phyloP scores from a whole-genome alignment of 139 green algal genomes.

The Chlamydomonas eustigma region DNA sequence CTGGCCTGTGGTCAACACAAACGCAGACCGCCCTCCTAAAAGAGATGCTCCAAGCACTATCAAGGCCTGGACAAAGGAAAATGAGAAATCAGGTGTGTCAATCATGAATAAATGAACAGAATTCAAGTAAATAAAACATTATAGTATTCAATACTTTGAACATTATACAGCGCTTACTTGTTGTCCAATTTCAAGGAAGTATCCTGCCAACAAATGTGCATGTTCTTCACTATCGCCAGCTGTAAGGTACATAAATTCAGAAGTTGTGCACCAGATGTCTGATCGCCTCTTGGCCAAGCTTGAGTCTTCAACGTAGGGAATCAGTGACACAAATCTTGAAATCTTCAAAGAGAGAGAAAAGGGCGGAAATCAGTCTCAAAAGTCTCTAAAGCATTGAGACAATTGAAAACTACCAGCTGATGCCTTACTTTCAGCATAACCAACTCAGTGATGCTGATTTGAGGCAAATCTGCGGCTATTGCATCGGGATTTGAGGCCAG shows the following conservation, averaged over 20 bases:
- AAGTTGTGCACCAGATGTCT: conserved; percentile 34
- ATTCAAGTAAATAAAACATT: neutral
- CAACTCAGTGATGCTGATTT: conserved; percentile 26
- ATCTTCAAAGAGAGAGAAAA: conserved; percentile 12
- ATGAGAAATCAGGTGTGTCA: neutral
- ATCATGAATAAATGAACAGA: neutral
- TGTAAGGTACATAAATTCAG: conserved; percentile 37
- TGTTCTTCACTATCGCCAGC: conserved; percentile 53
- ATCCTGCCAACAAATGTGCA: conserved; percentile 52
- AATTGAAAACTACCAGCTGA: too few relatives aligned
- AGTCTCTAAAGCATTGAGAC: too few relatives aligned
- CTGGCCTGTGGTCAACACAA: conserved; percentile 51
- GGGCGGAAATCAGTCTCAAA: too few relatives aligned
- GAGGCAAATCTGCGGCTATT: neutral
- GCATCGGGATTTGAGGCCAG: conserved; percentile 8
- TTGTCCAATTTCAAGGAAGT: conserved; percentile 51
- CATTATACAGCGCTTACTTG: conserved; percentile 27
- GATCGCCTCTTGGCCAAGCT: neutral
- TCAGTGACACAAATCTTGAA: conserved; percentile 37
- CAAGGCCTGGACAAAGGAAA: conserved; percentile 32
- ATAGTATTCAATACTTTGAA: neutral
- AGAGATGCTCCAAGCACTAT: conserved; percentile 48
- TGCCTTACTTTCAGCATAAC: conserved; percentile 38
- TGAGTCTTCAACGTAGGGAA: conserved; percentile 45
- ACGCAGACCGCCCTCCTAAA: conserved; percentile 30